These are phyloP conservation scores for Coccomyxa sp. DNA, from an alignment of 139 green algal genomes.

Conservation along the genomic window DNA sequence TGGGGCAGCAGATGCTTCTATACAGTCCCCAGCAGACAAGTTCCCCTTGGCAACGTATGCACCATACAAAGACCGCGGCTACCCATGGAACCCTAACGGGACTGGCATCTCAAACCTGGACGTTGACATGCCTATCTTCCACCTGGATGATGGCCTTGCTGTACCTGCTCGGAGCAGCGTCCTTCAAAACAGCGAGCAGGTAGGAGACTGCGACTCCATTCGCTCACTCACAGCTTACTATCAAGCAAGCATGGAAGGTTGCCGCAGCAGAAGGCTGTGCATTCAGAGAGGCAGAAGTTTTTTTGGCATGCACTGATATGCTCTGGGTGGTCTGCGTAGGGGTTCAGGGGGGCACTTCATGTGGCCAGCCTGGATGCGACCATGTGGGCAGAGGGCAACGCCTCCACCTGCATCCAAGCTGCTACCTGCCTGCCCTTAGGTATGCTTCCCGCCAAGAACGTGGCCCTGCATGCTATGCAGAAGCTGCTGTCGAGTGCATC, in stretches of 20 bases:
- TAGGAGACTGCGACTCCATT: not conserved
- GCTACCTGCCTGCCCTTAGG: slow-evolving; percentile 63
- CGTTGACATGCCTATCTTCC: not conserved
- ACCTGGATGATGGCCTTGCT: slow-evolving; percentile 9
- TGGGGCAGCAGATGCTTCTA: not conserved
- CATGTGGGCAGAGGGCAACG: slow-evolving; percentile 50
- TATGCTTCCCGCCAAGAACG: no score
- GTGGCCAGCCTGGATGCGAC: slow-evolving; percentile 31
- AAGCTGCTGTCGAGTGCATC: no score
- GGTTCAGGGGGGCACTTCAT: slow-evolving; percentile 25
- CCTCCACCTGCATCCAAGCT: slow-evolving; percentile 37
- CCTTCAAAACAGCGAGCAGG: not conserved
- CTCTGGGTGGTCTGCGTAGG: slow-evolving; percentile 8
- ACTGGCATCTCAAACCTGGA: not conserved
- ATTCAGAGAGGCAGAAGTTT: not conserved
- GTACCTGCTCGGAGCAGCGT: not conserved
- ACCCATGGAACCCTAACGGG: slow-evolving; percentile 42
- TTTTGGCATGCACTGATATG: not conserved
- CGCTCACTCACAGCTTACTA: not conserved
- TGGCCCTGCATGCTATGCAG: no score
- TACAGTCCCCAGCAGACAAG: not conserved
- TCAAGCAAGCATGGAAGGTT: not conserved
- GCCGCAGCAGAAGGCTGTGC: not conserved
- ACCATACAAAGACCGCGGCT: slow-evolving; percentile 15
- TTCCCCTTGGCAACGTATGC: slow-evolving; percentile 34